These are phyloP conservation scores for Nitzschia sp. DNA, from an alignment of 108 stramenopile species.

Conservation along the genomic window DNA sequence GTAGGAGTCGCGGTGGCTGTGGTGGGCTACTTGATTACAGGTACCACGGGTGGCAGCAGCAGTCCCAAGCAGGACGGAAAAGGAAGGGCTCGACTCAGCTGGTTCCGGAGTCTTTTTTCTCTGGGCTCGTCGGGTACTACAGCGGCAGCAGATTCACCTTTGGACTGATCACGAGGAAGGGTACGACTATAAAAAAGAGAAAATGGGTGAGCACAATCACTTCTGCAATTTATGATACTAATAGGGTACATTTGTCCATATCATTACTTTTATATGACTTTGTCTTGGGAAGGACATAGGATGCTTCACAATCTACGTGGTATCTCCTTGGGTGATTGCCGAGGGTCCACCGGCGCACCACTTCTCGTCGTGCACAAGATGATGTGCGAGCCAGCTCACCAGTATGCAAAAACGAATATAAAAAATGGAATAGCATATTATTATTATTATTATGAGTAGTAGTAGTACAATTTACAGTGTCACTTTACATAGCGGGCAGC, in stretches of 20 bases:
- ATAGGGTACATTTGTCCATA: too few relatives aligned
- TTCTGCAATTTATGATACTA: too few relatives aligned
- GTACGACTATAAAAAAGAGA: neutral
- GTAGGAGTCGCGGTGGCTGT: constrained; percentile 70
- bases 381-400: too few relatives aligned
- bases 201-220: too few relatives aligned
- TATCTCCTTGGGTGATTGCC: too few relatives aligned
- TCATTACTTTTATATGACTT: too few relatives aligned
- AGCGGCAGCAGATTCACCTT: neutral
- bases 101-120: constrained; percentile 11
- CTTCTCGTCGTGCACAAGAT: too few relatives aligned
- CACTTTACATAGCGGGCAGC: constrained; percentile 56
- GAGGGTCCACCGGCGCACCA: too few relatives aligned
- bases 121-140: neutral
- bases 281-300: too few relatives aligned
- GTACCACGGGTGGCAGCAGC: constrained; percentile 11
- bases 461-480: neutral
- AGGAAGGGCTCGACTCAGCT: neutral
- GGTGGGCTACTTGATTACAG: constrained; percentile 48
- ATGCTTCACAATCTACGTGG: too few relatives aligned
- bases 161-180: neutral
- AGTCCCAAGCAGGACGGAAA: constrained; percentile 10
- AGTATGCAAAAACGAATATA: too few relatives aligned
- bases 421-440: too few relatives aligned
- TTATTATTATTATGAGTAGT: neutral